A percentile compares a stretch with the other conserved stretches of the same genome.
Conservation (phyloP, 108 stramenopile species). For the Hondaea fermentalgiana region DNA sequence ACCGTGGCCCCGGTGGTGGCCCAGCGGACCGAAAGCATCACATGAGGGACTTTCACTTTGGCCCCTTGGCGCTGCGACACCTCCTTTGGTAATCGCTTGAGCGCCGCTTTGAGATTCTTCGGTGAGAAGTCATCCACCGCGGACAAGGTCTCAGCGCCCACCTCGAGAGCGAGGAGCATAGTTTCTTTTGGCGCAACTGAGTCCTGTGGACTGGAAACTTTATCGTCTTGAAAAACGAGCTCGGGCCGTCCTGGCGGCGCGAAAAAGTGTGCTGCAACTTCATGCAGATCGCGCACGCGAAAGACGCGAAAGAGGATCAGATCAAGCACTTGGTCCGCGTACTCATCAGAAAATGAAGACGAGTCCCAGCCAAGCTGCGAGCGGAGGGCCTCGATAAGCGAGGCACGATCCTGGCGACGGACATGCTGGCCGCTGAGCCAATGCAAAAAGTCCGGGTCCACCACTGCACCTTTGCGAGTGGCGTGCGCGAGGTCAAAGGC, state of each 20-base stretch:
- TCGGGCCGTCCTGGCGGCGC: background rate
- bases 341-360: background rate
- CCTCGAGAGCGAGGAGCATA: background rate
- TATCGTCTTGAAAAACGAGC: background rate
- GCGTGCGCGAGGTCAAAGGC: background rate
- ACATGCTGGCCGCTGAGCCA: constrained; percentile 18
- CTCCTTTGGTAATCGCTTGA: background rate
- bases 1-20: background rate
- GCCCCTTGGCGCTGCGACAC: background rate
- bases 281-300: background rate
- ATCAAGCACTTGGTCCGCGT: background rate
- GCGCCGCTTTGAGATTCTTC: background rate
- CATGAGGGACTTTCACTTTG: background rate
- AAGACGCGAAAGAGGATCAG: background rate
- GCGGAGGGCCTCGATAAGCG: background rate
- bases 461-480: constrained; percentile 1
- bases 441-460: constrained; percentile 2
- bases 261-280: background rate
- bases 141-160: background rate
- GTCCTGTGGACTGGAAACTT: background rate
- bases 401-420: background rate
- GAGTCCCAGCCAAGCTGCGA: background rate
- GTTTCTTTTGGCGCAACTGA: background rate
- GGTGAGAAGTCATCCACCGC: background rate
- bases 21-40: constrained; percentile 15